Evolutionary conservation across 2,329 filamentous ascomycete genomes (phyloP), one percentile per base, ranked within the genome.

Genomic region (Neonectria ditissima): DNA sequence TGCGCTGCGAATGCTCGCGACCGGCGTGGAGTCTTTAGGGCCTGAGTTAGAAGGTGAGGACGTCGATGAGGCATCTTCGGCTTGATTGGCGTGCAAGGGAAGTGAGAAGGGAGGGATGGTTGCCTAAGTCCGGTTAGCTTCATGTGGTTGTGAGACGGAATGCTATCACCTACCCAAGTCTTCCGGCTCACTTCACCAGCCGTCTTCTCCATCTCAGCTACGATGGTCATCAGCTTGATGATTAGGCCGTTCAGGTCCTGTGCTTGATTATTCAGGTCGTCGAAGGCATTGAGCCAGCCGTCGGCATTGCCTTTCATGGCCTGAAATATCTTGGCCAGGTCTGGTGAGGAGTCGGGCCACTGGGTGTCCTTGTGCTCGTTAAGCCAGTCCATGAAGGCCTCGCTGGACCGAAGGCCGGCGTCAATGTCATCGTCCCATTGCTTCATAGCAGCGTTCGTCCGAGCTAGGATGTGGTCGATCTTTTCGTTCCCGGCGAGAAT

Each of bases 241-340:
- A 97, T 84, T 30, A 90, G 83, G 7, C 88, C 85, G 32, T 91
- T 91, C 26, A 97, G 82, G 47, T 87, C 85, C 65, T 90, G 87
- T 14, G 91, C 90, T 74, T 91, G 93, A 22, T 86, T 86, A 75
- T 93, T 90, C 63, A 97, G 83, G 58, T 91, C 91, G 57, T 89
- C 85, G 73, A 97, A 90, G 7, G 93, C 93, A 60, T 90, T 89
- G 62, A 90, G 88, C 95, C 95, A 98, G 45, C 94, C 94, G 67
- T 97, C 92, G 9, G 94, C 91, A 71, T 98, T 98, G 34, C 93
- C 92, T 73, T 92, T 91, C 94, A 98, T 98, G 39, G 94, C 93
- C 43, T 90, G 87, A 71, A 92, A 96, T 20, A 97, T 93, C 50
- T 92, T 89, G 37, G 86, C 84, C 50, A 91, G 82, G 51, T 88